Evolutionary conservation across 2,329 filamentous ascomycete genomes (phyloP), one percentile per base, ranked within the genome.

Genomic region (Penicillium nordicum): DNA sequence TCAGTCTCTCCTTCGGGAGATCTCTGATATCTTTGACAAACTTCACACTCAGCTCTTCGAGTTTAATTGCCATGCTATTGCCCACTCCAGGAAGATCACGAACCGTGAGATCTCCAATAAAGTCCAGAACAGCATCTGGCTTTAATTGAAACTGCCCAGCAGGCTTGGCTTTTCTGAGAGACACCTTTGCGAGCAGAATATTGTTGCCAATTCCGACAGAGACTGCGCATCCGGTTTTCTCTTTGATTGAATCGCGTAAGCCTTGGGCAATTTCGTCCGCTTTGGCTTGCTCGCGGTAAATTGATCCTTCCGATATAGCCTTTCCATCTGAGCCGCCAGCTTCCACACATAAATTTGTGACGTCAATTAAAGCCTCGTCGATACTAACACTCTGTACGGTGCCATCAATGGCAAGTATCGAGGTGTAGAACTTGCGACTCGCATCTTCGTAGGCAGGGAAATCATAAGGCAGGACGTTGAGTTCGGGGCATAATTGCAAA

Each of bases 311-410:
- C 9, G 83, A 81, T 5, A 86, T 69, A 1, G 81, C 83, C 23
- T 78, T 77, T 0, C 88, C 90, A 64, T 88, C 83, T 1, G 88
- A 89, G 2, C 84, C 86, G 11, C 84, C 82, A 14, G 81, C 82
- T 12, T 81, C 77, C 43, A 91, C 76, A 57, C 94, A 89, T 4
- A 89, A 75, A 4, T 79, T 78, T 3, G 90, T 94, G 34, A 92
- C 82, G 72, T 99, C 94, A 16, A 99, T 77, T 8, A 99, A 81
- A 1, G 92, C 94, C 74, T 99, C 95, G 63, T 99, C 95, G 44
- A 99, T 89, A 68, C 94, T 97, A 50, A 99, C 93, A 67, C 94
- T 97, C 71, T 99, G 94, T 0, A 97, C 91, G 18, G 90, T 75
- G 1, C 92, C 93, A 18, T 88, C 91, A 9, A 92, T 80, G 6